Base-by-base conservation (phyloP, 768 basidiomycete species). In the Tricholoma terreum region DNA sequence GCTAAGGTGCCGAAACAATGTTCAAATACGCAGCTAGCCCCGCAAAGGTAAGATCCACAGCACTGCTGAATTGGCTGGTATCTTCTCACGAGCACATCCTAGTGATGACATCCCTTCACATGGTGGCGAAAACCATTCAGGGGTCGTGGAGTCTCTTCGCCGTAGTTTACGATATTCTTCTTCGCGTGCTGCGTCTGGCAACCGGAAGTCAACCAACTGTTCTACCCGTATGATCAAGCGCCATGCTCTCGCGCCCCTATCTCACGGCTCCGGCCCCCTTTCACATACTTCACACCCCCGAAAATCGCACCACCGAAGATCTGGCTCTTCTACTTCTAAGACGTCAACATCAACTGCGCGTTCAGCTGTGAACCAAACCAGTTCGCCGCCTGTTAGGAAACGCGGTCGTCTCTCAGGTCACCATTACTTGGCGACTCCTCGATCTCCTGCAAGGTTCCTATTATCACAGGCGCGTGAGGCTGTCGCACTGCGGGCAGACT, bases 391-490 rank as follows among this genome's bases (percentile, higher is more conserved):
- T 30, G 14, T 35, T 27, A 54, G 17, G 42, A 54, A 52, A 50
- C 24, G 52, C 11, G 40, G 35, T 54, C 40, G 51, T 59, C 59
- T n/a, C 21, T 10, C 42, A 55, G 50, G 52, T 50, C 36, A 54
- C 55, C 35, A 35, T 53, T 43, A 58, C 33, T 40, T 19, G 22
- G 48, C 33, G 6, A 21, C 17, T 40, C 14, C 35, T 21, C 46
- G 54, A 46, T 57, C 52, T 24, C 27, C 56, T 8, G 59, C 65
- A 2, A 46, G 56, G 46, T 54, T 60, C 14, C 46, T 72, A 38
- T 63, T 77, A 11, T 59, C 62, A 17, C 64, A 70, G 55, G 69
- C 69, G 54, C 66, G 66, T 46, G 67, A 71, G 38, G 60, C 59
- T 22, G 67, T 66, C 58, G 66, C 56, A 46, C 52, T 61, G 24